Evolutionary conservation across 441 rosid genomes (phyloP), one percentile per base, ranked within the genome.

Genomic region (Breynia disticha): DNA sequence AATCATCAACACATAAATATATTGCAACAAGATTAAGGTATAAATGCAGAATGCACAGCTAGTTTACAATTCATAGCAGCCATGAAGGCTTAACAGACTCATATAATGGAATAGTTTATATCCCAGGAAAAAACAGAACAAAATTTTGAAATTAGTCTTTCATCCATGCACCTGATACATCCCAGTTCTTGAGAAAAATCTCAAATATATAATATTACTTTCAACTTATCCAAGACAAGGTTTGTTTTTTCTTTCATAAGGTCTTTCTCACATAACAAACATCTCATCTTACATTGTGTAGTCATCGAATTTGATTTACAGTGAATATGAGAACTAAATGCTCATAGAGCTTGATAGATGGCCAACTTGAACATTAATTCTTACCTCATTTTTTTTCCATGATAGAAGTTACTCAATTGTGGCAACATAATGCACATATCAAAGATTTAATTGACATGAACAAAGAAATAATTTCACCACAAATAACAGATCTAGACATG

Each of bases 71-170:
- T 28, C 8, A 41, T 41, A 11, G 44, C 9, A 41, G 44, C 44
- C 3, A 15, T 41, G 44, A 41, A 41, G n/a, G 13, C 13, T 15
- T 11, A 1, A 41, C 43, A 58, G 48, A 65, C 32, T 55, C 17
- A 32, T 22, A 52, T 60, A 37, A 59, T 39, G 60, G 38, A 54
- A 37, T 18, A 61, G 28, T 20, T 54, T 50, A 53, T 12, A n/a
- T 46, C 35, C 32, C 38, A 39, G 32, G 9, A 19, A 12, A 54
- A 10, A 28, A 28, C 35, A 6, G 3, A 41, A 41, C 3, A 4
- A 19, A 54, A 19, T 10, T 7, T 21, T 54, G 18, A 17, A 3
- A 35, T 44, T 32, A 0, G 13, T 19, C 7, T 37, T 28, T 8
- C 19, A 47, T 37, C 46, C 24, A 47, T 47, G 42, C 0, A 3